Percentiles rank a stretch among this genome's conserved stretches.
Evolutionary conservation across 306 rosid species (phyloP).

Genomic region (Cicer pinnatifidum): DNA sequence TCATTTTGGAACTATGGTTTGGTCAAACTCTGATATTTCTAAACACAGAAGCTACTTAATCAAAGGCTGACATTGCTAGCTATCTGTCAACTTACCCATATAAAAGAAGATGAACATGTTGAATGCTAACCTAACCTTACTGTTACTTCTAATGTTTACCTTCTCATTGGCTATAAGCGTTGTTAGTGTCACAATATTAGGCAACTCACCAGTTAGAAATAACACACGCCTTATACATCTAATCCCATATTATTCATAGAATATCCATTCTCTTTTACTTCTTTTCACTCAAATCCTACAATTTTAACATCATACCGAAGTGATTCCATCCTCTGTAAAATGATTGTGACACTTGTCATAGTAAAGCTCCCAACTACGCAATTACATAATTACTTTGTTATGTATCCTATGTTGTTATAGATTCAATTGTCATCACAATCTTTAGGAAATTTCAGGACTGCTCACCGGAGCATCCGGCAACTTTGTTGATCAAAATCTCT

Average conservation of each 20-base stretch:
- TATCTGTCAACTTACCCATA: not conserved
- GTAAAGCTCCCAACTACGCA: conserved; percentile 3
- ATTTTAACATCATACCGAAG: not conserved
- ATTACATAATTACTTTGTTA: not conserved
- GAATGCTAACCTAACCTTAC: not conserved
- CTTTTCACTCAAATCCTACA: conserved; percentile 2
- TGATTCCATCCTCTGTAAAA: not conserved
- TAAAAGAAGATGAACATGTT: not conserved
- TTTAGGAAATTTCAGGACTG: not conserved
- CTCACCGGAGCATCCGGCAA: not conserved
- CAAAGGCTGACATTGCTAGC: not conserved
- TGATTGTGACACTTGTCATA: not conserved
- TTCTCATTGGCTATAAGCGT: not conserved
- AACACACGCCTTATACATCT: conserved; percentile 8
- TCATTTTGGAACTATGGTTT: not conserved
- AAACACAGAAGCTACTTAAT: not conserved
- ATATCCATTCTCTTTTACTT: not conserved
- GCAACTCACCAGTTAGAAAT: not conserved
- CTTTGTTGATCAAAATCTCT: conserved; percentile 20
- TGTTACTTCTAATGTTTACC: not conserved
- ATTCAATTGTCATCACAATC: not conserved
- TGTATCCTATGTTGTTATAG: not conserved
- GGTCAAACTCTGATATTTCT: conserved; percentile 11
- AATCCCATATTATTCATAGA: not conserved
- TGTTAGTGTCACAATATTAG: not conserved